Percentiles rank a stretch among this genome's conserved stretches.
phyloP scores from a whole-genome alignment of 805 yeast genomes.

The Jamesozyma jinghongensis region DNA sequence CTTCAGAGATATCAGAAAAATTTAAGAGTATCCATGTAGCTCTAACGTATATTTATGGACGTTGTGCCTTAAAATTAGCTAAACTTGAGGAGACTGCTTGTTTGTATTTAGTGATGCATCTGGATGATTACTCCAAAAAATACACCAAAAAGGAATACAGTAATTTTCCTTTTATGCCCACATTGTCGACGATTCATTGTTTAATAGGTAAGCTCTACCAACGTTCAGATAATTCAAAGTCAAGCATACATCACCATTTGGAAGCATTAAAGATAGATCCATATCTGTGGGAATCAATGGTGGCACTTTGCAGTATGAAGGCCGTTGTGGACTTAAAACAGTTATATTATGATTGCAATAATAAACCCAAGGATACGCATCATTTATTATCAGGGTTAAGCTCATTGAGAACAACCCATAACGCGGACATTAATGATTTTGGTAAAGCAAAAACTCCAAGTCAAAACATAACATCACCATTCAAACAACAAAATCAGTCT shows the following conservation, averaged over 20 bases:
- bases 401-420: neutral
- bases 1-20: conserved; percentile 36
- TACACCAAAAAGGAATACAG: neutral
- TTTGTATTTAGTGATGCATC: conserved; percentile 5
- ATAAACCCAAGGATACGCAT: neutral
- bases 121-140: conserved; percentile 4
- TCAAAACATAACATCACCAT: conserved; percentile 1
- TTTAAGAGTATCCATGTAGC: conserved; percentile 51
- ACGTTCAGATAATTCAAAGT: conserved; percentile 49
- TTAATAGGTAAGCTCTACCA: conserved; percentile 62
- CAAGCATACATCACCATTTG: conserved; percentile 58
- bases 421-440: neutral
- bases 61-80: conserved; percentile 35
- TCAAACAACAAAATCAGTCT: neutral
- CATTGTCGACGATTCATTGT: conserved; percentile 57
- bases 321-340: conserved; percentile 43
- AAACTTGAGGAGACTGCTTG: conserved; percentile 14
- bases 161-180: conserved; percentile 37
- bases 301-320: conserved; percentile 62
- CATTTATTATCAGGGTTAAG: neutral
- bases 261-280: conserved; percentile 69
- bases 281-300: conserved; percentile 78
- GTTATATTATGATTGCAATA: conserved; percentile 6
- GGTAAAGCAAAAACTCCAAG: neutral
- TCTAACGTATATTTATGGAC: conserved; percentile 67